Conservation (phyloP, 1,284 basidiomycete genomes). For the Earliella scabrosa region DNA sequence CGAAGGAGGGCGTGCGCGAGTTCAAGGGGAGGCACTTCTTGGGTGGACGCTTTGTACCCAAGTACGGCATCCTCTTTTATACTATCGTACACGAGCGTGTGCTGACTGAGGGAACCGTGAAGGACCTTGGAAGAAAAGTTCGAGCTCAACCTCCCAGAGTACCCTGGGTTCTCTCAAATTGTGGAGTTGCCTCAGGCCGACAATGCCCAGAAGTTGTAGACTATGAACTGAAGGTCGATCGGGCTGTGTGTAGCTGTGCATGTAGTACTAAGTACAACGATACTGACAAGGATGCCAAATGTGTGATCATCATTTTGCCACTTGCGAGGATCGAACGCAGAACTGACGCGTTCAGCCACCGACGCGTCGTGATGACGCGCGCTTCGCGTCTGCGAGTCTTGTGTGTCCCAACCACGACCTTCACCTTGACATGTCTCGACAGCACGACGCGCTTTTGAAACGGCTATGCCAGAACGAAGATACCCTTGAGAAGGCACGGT, state of each 20-base stretch:
- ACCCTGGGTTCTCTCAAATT: slow-evolving; percentile 80
- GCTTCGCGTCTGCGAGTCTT: neutral
- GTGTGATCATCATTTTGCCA: too few species aligned
- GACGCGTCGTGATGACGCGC: slow-evolving; percentile 12
- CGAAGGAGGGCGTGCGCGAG: slow-evolving; percentile 82
- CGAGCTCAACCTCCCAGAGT: slow-evolving; percentile 77
- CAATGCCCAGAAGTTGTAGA: slow-evolving; percentile 33
- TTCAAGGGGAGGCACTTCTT: slow-evolving; percentile 90
- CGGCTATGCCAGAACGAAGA: slow-evolving; percentile 28
- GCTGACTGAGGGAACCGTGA: too few species aligned
- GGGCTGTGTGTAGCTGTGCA: neutral
- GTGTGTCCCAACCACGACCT: slow-evolving; percentile 11
- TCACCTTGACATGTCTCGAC: slow-evolving; percentile 20
- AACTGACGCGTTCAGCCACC: slow-evolving; percentile 9
- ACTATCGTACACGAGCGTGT: too few species aligned
- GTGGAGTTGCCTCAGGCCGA: slow-evolving; percentile 60
- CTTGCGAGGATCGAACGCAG: neutral
- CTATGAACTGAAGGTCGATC: too few species aligned
- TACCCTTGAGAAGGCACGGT: slow-evolving; percentile 29
- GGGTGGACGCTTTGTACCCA: slow-evolving; percentile 90
- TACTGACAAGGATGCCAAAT: too few species aligned
- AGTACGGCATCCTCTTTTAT: slow-evolving; percentile 58
- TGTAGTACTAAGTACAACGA: too few species aligned
- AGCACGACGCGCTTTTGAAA: slow-evolving; percentile 16
- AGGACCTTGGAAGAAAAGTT: slow-evolving; percentile 73